Conservation (phyloP, 108 stramenopile species). For the Discostella stelligeroides region DNA sequence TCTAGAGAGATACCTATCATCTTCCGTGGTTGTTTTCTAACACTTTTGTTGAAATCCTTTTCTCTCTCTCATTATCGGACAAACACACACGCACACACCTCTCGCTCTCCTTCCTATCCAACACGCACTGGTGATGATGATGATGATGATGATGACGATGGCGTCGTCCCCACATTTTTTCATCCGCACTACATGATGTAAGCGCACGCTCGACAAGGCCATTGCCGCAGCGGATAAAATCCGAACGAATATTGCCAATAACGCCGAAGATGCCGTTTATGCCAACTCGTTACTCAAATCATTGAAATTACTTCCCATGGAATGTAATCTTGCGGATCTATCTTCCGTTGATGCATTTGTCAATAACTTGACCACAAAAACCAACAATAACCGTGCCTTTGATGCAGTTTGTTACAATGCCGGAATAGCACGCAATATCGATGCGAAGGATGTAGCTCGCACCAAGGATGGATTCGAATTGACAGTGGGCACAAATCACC, state of each 20-base stretch:
- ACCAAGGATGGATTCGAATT: slow-evolving; percentile 81
- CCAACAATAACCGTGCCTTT: slow-evolving; percentile 23
- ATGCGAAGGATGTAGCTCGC: slow-evolving; percentile 65
- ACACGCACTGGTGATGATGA: too few relatives aligned
- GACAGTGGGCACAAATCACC: slow-evolving; percentile 94
- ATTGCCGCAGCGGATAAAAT: slow-evolving; percentile 53
- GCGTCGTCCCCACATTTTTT: not conserved
- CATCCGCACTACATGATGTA: not conserved
- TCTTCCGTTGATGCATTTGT: slow-evolving; percentile 63
- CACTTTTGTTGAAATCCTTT: too few relatives aligned
- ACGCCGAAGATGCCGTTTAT: slow-evolving; percentile 39
- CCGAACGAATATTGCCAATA: slow-evolving; percentile 37
- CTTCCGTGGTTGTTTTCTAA: too few relatives aligned
- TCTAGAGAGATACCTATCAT: too few relatives aligned
- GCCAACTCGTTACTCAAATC: slow-evolving; percentile 31
- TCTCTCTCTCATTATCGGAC: too few relatives aligned
- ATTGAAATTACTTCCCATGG: slow-evolving; percentile 66
- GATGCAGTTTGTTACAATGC: slow-evolving; percentile 88
- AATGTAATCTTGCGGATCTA: slow-evolving; percentile 79
- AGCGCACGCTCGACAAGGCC: slow-evolving; percentile 72
- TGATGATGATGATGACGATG: not conserved
- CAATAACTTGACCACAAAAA: slow-evolving; percentile 25
- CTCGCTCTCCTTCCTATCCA: too few relatives aligned
- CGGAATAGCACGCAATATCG: slow-evolving; percentile 74
- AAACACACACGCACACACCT: too few relatives aligned